Percentiles rank a stretch among this genome's conserved stretches.
These are phyloP conservation scores for Penicillium herquei DNA, from an alignment of 495 filamentous ascomycete genomes.

Conservation along the genomic window DNA sequence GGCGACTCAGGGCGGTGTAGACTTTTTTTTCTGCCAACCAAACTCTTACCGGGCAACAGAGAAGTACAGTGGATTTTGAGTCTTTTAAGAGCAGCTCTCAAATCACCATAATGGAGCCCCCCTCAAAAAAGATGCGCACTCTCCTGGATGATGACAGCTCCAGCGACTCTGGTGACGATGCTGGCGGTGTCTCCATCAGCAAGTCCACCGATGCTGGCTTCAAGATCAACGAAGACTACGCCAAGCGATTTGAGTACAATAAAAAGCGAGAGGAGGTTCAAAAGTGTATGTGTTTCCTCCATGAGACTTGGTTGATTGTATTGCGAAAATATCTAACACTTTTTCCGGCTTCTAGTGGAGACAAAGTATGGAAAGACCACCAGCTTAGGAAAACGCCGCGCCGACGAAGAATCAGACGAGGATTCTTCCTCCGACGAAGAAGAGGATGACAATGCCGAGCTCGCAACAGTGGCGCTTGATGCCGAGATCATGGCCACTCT, in stretches of 20 bases:
- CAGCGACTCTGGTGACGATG: constrained; percentile 52
- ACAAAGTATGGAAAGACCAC: constrained; percentile 70
- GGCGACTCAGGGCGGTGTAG: constrained; percentile 18
- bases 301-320: constrained; percentile 1
- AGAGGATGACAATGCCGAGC: constrained; percentile 85
- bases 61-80: background rate
- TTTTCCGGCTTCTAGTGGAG: constrained; percentile 58
- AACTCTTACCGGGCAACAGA: constrained; percentile 9
- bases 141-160: constrained; percentile 52
- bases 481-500: constrained; percentile 82
- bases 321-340: constrained; percentile 9
- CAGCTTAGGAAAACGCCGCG: constrained; percentile 31
- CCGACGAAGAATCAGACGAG: constrained; percentile 37
- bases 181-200: constrained; percentile 42
- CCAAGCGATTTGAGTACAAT: constrained; percentile 88
- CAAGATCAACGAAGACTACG: constrained; percentile 89
- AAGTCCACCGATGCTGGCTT: constrained; percentile 45
- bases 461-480: constrained; percentile 80
- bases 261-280: constrained; percentile 90
- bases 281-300: constrained; percentile 61
- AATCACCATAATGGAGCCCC: constrained; percentile 39
- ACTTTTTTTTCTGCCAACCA: constrained; percentile 31
- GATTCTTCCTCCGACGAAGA: constrained; percentile 67
- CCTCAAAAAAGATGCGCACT: constrained; percentile 45
- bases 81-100: background rate